These are phyloP conservation scores for Annulohypoxylon moriforme DNA, from an alignment of 495 filamentous ascomycete species.

Conservation along the genomic window DNA sequence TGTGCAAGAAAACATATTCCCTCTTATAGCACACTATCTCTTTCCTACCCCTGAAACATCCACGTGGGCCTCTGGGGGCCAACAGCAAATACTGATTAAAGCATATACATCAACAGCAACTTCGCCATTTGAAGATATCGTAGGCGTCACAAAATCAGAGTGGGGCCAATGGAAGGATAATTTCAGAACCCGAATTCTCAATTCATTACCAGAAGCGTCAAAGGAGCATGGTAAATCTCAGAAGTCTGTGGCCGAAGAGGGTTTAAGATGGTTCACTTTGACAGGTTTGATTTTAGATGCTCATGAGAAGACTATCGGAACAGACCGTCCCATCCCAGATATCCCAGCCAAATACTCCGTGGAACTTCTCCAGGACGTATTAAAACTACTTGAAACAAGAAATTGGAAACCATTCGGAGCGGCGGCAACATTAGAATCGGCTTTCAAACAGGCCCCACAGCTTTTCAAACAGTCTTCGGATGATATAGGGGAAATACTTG, in stretches of 20 bases:
- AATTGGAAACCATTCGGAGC: slow-evolving; percentile 88
- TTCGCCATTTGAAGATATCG: slow-evolving; percentile 50
- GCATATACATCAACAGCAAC: slow-evolving; percentile 50
- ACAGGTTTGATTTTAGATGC: slow-evolving; percentile 59
- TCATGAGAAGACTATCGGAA: slow-evolving; percentile 37
- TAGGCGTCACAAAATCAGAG: slow-evolving; percentile 50
- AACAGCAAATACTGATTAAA: slow-evolving; percentile 46
- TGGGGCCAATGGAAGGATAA: slow-evolving; percentile 67
- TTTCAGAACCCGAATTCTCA: slow-evolving; percentile 70
- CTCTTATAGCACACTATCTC: slow-evolving; percentile 54
- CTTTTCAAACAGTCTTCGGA: slow-evolving; percentile 40
- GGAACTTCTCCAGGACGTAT: slow-evolving; percentile 48
- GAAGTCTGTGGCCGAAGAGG: slow-evolving; percentile 67
- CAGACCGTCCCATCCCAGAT: slow-evolving; percentile 46
- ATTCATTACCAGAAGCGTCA: slow-evolving; percentile 81
- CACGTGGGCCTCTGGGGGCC: slow-evolving; percentile 48
- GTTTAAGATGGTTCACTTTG: slow-evolving; percentile 71
- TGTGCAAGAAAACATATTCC: slow-evolving; percentile 58
- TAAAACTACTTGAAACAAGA: slow-evolving; percentile 56
- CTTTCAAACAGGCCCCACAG: slow-evolving; percentile 48
- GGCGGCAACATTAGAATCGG: slow-evolving; percentile 68
- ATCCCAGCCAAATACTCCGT: slow-evolving; percentile 40
- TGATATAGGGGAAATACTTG: slow-evolving; percentile 23
- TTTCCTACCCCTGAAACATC: slow-evolving; percentile 52
- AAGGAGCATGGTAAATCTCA: slow-evolving; percentile 79